Evolutionary conservation across 805 yeast species (phyloP).

Genomic region (Ogataea corticis): DNA sequence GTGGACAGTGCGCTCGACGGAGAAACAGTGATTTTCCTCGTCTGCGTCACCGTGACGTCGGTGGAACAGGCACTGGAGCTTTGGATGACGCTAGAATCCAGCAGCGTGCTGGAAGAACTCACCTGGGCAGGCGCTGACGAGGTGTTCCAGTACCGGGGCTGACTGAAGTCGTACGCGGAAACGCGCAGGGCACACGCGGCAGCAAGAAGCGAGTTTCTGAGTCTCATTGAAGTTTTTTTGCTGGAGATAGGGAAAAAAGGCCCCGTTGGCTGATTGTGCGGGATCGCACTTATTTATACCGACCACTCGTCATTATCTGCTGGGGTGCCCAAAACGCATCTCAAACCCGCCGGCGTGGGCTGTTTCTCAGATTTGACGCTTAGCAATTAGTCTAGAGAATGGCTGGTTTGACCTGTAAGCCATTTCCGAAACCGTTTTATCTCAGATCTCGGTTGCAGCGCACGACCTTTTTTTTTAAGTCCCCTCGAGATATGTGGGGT

Average conservation of each 20-base stretch:
- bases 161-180: conserved; percentile 11
- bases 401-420: conserved; percentile 20
- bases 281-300: background rate
- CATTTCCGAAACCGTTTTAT: conserved; percentile 10
- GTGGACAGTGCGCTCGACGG: conserved; percentile 8
- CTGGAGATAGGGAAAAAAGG: too few relatives aligned
- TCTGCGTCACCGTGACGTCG: conserved; percentile 20
- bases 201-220: conserved; percentile 11
- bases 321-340: background rate
- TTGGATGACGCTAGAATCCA: too few relatives aligned
- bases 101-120: background rate
- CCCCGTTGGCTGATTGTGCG: background rate
- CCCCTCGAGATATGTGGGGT: conserved; percentile 5
- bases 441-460: conserved; percentile 8
- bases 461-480: conserved; percentile 15
- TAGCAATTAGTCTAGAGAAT: conserved; percentile 2
- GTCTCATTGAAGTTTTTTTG: conserved; percentile 1
- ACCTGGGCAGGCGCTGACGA: conserved; percentile 6
- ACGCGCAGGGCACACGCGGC: conserved; percentile 10
- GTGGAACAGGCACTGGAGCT: conserved; percentile 12
- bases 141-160: conserved; percentile 23
- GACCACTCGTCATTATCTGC: conserved; percentile 2
- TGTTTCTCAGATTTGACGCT: background rate
- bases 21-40: conserved; percentile 15
- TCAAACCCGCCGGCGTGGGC: background rate